Evolutionary conservation across 164 flowering plant species (phyloP), one percentile per base, ranked within the genome.

Genomic region (Stephania japonica): DNA sequence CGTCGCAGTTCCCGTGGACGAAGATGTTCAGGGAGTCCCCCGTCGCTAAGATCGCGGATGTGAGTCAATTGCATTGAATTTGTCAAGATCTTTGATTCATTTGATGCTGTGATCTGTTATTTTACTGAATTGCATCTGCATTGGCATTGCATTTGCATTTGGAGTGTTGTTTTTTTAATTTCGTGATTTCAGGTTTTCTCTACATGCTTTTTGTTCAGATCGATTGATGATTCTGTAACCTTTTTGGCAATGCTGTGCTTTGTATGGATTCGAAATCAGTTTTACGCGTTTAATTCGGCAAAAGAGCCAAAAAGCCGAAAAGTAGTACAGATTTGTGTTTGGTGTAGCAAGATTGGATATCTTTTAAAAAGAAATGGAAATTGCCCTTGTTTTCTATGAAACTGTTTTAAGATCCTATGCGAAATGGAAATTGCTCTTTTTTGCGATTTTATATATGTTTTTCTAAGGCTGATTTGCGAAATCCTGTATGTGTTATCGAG

Each of bases 1-100:
- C 87, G 1, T 75, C 90, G 1, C 94, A 91, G 75, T 89, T 91
- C 73, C 97, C 94, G 0, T 91, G 94, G 94, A 64, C 86, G 16
- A 91, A 90, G 85, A 74, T 81, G 18, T 83, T 89, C 78, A 85
- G 79, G 81, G 97, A 91, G 67, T 85, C 86, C 13, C 42, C 90
- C 2, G 84, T 88, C n/a, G 81, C 87, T 0, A 91, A 91, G 77
- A 73, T 90, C 49, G 76, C 73, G 14, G 90, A 90, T 80, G 97
- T 90, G 78, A 85, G 96, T 56, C 63, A 56, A 21, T 56, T 19
- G 23, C 4, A 1, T 14, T 1, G 21, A 56, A 18, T 23, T 6
- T 4, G 18, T 56, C n/a, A 56, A 59, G 2, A n/a, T 59, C 64
- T n/a, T 59, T 59, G 64, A 21, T 59, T 59, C 24, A 59, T 59